Evolutionary conservation across 805 yeast species (phyloP), one percentile per base, ranked within the genome.

Genomic region (Lachancea fermentati): DNA sequence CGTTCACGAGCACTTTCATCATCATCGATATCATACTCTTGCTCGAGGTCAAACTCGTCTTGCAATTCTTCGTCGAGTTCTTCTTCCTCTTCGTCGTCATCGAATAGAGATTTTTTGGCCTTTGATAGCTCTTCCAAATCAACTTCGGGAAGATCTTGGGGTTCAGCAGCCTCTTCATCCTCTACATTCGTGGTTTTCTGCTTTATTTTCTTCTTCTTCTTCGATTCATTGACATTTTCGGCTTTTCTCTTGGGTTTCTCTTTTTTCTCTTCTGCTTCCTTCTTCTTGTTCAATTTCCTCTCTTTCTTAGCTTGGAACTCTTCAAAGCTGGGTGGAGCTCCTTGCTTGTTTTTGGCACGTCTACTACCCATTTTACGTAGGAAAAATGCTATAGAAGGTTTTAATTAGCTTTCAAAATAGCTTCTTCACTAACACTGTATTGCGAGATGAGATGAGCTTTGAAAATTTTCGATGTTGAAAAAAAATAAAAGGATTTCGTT

Each of bases 281-380:
- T 57, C 54, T 58, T 58, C 55, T 57, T 65, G 43, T 62, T 62
- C 44, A 58, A 62, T 41, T 59, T 63, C 46, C 55, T 58, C 36
- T 57, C 60, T 37, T 68, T 71, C 54, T 67, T 76, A 46, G 73
- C 72, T 50, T 78, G 78, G 62, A 89, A 81, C 56, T 91, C 96
- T 33, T 91, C 97, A 47, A 81, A 69, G 4, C 88, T 60, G 26
- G 96, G 96, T 51, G 97, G 97, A 44, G 76, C 85, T 34, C 87
- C 93, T 68, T 91, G 97, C 72, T 86, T 91, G 56, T 86, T 83
- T 66, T 83, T 87, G 44, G 86, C 85, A 71, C 85, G 81, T 76
- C 96, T 83, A 46, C 68, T 66, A 63, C 97, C 97, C 95, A 89
- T 86, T 39, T 30, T 39, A 9, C 18, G 6, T 22, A 6, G 7